A percentile compares a stretch with the other conserved stretches of the same genome.
Conservation (phyloP, 1,284 basidiomycete genomes). For the Trichosporon faecale region DNA sequence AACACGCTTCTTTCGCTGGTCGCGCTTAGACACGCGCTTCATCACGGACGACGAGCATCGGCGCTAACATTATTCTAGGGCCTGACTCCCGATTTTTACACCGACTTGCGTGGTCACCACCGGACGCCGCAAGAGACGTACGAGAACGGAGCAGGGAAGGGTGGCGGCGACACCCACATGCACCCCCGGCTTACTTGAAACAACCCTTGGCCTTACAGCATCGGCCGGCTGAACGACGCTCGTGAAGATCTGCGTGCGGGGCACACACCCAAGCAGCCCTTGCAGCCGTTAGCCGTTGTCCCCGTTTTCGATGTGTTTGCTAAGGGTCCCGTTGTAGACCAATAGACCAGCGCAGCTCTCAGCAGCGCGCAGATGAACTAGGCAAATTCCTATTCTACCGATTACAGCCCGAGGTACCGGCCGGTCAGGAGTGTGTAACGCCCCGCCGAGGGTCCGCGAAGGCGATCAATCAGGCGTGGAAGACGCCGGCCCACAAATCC, state of each 20-base stretch:
- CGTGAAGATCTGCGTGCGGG: background rate
- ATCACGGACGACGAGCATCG: background rate
- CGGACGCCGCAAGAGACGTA: slow-evolving; percentile 16
- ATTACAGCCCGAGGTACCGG: background rate
- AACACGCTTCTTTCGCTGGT: background rate
- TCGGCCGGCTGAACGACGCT: background rate
- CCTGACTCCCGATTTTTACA: slow-evolving; percentile 67
- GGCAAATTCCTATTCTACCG: background rate
- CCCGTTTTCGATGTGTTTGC: background rate
- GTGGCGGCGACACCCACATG: slow-evolving; percentile 41
- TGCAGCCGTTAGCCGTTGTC: background rate
- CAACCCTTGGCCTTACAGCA: background rate
- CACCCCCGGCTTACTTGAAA: slow-evolving; percentile 40
- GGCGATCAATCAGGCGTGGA: background rate
- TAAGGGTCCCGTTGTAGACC: background rate
- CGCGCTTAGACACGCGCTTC: background rate
- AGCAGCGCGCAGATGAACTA: background rate
- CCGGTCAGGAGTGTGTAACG: background rate
- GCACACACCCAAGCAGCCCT: background rate
- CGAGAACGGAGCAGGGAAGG: slow-evolving; percentile 16
- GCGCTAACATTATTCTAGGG: slow-evolving; percentile 50
- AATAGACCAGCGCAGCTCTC: background rate
- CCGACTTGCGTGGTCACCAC: slow-evolving; percentile 61
- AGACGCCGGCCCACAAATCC: background rate
- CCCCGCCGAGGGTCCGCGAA: background rate